phyloP scores from a whole-genome alignment of 164 flowering plant genomes.

The Vitis labrusca region DNA sequence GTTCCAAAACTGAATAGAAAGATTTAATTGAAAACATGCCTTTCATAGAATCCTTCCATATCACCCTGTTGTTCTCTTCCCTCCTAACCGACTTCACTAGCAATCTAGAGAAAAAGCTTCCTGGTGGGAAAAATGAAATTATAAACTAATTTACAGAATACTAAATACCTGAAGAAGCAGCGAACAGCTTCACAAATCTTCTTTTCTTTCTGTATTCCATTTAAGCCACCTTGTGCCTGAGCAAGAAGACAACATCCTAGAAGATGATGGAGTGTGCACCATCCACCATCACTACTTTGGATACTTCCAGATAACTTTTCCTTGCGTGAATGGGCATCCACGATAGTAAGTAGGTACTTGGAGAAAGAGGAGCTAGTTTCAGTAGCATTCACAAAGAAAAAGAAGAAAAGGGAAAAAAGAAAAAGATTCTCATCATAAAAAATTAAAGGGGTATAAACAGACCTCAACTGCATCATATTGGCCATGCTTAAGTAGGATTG shows the following conservation, averaged over 20 bases:
- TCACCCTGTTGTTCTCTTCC: too few relatives aligned
- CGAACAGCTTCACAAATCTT: constrained; percentile 79
- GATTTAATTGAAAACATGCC: too few relatives aligned
- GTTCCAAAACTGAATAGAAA: too few relatives aligned
- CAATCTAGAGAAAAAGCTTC: too few relatives aligned
- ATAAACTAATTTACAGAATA: not conserved
- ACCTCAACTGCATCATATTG: constrained; percentile 95
- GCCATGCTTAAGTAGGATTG: constrained; percentile 63
- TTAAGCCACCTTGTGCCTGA: constrained; percentile 56
- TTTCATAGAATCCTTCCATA: too few relatives aligned
- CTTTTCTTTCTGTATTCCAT: constrained; percentile 50
- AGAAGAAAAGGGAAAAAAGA: not conserved
- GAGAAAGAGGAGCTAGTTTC: constrained; percentile 2
- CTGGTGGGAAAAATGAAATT: too few relatives aligned
- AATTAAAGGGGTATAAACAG: constrained; percentile 3
- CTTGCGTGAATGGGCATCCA: constrained; percentile 60
- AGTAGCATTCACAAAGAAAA: constrained; percentile 3
- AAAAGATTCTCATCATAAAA: not conserved
- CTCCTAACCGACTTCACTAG: too few relatives aligned
- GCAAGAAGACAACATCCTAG: constrained; percentile 87
- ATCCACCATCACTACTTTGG: constrained; percentile 56
- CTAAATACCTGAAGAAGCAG: constrained; percentile 83
- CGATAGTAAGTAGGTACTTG: constrained; percentile 55
- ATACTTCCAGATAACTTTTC: constrained; percentile 59
- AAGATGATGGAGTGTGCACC: constrained; percentile 72